Base-by-base conservation (phyloP, 2,329 filamentous ascomycete genomes). In the Scleromitrula shiraiana region DNA sequence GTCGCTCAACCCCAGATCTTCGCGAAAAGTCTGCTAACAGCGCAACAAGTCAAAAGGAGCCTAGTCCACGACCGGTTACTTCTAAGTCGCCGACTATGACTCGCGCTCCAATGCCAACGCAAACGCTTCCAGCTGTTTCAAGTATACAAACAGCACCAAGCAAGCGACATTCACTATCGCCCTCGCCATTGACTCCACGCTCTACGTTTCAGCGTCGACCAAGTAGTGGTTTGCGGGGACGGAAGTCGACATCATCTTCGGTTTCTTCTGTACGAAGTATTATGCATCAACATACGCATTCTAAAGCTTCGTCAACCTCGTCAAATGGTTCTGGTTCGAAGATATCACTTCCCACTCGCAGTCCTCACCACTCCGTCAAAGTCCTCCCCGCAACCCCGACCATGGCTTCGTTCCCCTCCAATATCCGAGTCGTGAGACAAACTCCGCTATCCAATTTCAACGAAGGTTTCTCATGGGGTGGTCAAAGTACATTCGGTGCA, bases 181-280 rank as follows among this genome's bases (percentile, higher is more conserved):
- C 93, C 0, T 84, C 83, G 2, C 91, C 93, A 0, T 67, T 96
- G 33, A 97, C 93, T 0, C 91, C 93, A 3, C 84, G 89, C 32
- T 89, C 88, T 5, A 87, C 86, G 1, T 85, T 94, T 59, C 41
- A 38, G 15, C 82, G 93, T 9, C 84, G 89, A 29, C 81, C 88
- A 2, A 95, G 88, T 5, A 80, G 77, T 36, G 90, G 91, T 24
- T 76, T 97, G 37, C 80, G 90, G 23, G 91, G 93, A 30, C 81
- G 93, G 52, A 97, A 97, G 65, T 97, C 91, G 0, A 98, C 93
- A 0, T 96, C 89, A 0, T 95, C 89, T 0, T 97, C 90, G 0
- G 82, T 98, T 14, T 96, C 89, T 1, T 95, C 89, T 0, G 83
- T 98, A 49, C 83, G 93, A 50, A 94, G 86, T 37, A 88, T 97